Evolutionary conservation across 352 stramenopile species (phyloP).

Genomic region (Globisporangium rhizosaccharum): DNA sequence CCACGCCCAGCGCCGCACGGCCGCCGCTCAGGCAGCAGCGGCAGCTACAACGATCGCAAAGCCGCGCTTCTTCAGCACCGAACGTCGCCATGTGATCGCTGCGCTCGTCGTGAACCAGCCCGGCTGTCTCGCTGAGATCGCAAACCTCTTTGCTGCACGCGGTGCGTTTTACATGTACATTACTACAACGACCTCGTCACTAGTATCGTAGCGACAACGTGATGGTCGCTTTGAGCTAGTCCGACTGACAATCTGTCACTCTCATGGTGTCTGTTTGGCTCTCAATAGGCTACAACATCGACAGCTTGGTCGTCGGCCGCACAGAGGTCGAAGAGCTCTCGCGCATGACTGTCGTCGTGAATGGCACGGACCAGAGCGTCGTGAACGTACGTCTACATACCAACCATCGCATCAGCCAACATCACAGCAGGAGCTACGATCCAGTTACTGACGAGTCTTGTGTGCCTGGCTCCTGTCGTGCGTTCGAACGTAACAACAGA

Average conservation of each 20-base stretch:
- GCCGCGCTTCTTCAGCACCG: constrained; percentile 33
- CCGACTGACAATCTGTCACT: not conserved
- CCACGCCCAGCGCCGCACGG: constrained; percentile 9
- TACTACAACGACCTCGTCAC: too few species aligned
- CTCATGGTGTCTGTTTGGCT: not conserved
- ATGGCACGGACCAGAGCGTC: constrained; percentile 73
- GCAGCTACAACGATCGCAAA: constrained; percentile 12
- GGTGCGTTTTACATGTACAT: constrained; percentile 24
- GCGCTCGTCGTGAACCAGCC: constrained; percentile 83
- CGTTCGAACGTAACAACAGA: constrained; percentile 23
- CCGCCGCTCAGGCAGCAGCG: constrained; percentile 1
- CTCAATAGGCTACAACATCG: constrained; percentile 72
- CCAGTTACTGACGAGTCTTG: too few species aligned
- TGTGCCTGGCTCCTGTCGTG: constrained; percentile 8
- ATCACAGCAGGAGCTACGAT: not conserved
- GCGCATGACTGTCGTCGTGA: constrained; percentile 83
- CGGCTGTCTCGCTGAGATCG: constrained; percentile 81
- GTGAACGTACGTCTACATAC: constrained; percentile 41
- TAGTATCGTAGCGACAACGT: too few species aligned
- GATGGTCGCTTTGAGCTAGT: too few species aligned
- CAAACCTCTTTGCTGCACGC: constrained; percentile 77
- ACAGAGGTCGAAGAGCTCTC: constrained; percentile 83
- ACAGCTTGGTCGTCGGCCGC: constrained; percentile 80
- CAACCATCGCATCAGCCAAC: not conserved
- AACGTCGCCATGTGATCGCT: constrained; percentile 79